Percentiles rank a stretch among this genome's conserved stretches.
These are phyloP conservation scores for Nelumbo lutea DNA, from an alignment of 164 flowering plant species.

Conservation along the genomic window DNA sequence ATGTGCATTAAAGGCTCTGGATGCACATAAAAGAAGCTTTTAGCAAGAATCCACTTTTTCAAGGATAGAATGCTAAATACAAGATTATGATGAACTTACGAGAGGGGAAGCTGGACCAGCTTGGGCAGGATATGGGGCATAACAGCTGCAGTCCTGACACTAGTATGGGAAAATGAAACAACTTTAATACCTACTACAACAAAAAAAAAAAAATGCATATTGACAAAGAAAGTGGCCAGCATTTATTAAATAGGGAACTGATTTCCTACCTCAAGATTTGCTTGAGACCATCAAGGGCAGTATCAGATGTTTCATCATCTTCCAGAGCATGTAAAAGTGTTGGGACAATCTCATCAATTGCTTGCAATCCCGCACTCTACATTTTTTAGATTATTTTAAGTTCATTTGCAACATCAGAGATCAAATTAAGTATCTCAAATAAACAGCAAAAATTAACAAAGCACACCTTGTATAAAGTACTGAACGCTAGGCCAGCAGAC, in stretches of 20 bases:
- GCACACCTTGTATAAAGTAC: conserved; percentile 90
- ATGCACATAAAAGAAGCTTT: conserved; percentile 15
- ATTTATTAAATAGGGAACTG: not conserved
- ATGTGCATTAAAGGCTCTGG: conserved; percentile 95
- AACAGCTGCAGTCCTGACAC: conserved; percentile 96
- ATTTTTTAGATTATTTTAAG: conserved; percentile 6
- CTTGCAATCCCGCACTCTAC: conserved; percentile 99
- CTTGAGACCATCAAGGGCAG: conserved; percentile 97
- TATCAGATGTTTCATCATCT: conserved; percentile 82
- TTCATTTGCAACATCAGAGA: not conserved
- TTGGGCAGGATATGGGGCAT: conserved; percentile 97
- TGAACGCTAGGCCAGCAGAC: conserved; percentile 93
- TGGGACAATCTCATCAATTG: conserved; percentile 98
- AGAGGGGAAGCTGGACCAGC: conserved; percentile 86
- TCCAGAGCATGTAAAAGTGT: conserved; percentile 93
- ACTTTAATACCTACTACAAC: not conserved
- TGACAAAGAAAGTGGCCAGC: not conserved
- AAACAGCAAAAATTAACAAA: not conserved
- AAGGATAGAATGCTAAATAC: not conserved
- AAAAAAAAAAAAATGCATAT: not conserved
- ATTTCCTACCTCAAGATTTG: conserved; percentile 78
- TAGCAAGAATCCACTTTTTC: not conserved
- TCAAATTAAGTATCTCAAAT: not conserved
- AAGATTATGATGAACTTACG: conserved; percentile 48
- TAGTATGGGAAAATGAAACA: conserved; percentile 20